Percentiles rank a stretch among this genome's conserved stretches.
phyloP scores from a whole-genome alignment of 2,329 filamentous ascomycete species.

The Fusarium setosum region DNA sequence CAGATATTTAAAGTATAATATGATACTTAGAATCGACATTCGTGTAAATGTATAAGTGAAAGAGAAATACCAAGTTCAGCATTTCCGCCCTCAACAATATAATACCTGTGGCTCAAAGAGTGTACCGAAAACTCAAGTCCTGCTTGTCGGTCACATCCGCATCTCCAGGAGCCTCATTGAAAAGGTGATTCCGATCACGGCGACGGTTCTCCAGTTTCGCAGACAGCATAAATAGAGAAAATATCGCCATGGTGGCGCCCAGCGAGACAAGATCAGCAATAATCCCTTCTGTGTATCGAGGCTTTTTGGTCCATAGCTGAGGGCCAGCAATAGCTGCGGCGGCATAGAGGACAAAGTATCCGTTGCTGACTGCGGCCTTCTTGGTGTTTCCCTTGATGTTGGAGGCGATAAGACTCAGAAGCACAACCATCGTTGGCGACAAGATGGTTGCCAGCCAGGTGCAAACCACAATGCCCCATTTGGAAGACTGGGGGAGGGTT shows the following conservation, averaged over 20 bases:
- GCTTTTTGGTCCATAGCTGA: constrained; percentile 6
- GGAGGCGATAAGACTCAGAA: constrained; percentile 9
- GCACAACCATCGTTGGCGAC: background rate
- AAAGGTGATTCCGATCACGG: background rate
- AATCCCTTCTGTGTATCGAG: constrained; percentile 9
- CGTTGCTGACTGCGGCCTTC: constrained; percentile 4
- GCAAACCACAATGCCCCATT: constrained; percentile 5
- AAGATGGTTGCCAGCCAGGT: constrained; percentile 5
- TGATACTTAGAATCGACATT: too few relatives aligned
- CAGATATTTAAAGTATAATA: too few relatives aligned
- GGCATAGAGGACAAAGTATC: constrained; percentile 6
- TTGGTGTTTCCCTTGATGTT: constrained; percentile 21
- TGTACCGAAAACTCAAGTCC: constrained; percentile 3
- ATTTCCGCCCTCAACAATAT: too few relatives aligned
- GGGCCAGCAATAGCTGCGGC: background rate
- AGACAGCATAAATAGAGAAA: background rate
- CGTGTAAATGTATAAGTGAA: too few relatives aligned
- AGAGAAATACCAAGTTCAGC: too few relatives aligned
- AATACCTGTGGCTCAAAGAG: background rate
- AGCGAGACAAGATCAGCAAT: constrained; percentile 6
- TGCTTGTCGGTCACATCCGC: constrained; percentile 5
- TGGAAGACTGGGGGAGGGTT: background rate
- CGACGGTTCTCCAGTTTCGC: background rate
- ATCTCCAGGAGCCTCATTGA: background rate
- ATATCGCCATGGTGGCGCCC: background rate